These are phyloP conservation scores for Erysimum cheiri DNA, from an alignment of 441 rosid genomes.

Conservation along the genomic window DNA sequence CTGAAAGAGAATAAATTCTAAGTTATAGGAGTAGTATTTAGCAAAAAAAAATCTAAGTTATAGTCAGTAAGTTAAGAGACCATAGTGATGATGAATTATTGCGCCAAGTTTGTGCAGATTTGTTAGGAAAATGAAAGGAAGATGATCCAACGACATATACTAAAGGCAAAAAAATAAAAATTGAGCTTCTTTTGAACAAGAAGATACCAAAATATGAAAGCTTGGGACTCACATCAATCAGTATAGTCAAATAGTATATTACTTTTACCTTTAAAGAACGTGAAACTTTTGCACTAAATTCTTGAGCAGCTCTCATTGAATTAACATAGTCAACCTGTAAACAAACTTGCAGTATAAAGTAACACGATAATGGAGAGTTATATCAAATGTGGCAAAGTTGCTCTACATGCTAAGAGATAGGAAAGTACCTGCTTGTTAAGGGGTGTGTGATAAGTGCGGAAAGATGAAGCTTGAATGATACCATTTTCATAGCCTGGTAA, in stretches of 20 bases:
- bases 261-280: constrained; percentile 77
- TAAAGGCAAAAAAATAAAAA: background rate
- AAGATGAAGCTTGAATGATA: constrained; percentile 88
- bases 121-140: background rate
- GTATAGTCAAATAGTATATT: background rate
- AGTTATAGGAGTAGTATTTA: too few relatives aligned
- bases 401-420: constrained; percentile 5
- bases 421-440: constrained; percentile 85
- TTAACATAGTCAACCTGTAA: constrained; percentile 83
- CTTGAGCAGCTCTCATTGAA: constrained; percentile 93
- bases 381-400: background rate
- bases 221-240: background rate
- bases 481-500: constrained; percentile 78
- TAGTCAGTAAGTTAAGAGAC: constrained; percentile 2
- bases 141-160: background rate
- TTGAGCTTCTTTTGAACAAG: constrained; percentile 6
- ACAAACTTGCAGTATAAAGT: constrained; percentile 30
- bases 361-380: background rate
- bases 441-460: constrained; percentile 99
- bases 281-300: constrained; percentile 79
- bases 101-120: constrained; percentile 1
- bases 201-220: constrained; percentile 18
- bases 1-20: constrained; percentile 55
- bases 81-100: constrained; percentile 14
- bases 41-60: too few relatives aligned